Evolutionary conservation across 306 rosid genomes (phyloP), one percentile per base, ranked within the genome.

Genomic region (Geum urbanum): DNA sequence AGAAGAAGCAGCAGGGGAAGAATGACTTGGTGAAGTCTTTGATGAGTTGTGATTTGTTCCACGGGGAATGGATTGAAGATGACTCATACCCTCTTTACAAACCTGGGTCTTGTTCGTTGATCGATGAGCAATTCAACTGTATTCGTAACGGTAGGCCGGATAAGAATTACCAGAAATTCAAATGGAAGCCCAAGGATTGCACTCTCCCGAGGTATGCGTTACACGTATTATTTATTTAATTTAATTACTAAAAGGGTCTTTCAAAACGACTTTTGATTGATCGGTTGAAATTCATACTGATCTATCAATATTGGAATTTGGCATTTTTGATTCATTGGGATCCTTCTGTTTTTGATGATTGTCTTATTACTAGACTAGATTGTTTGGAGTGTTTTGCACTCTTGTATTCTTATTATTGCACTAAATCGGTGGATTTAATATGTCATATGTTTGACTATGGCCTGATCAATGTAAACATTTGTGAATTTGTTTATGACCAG

Each of bases 161-260:
- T 76, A 81, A 78, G 53, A 80, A 77, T 10, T 83, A 76, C 76
- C 95, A 77, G 78, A 88, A 87, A 41, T 81, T 80, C 75, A 91
- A 84, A 78, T 94, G 99, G 99, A 89, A 87, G 77, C 99, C 99
- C 13, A 86, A 83, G 76, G 90, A 77, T 8, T 94, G 99, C 79
- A 71, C 9, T 72, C 84, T 94, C 12, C 99, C 99, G 20, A 91
- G 99, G 98, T 92, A 74, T 43, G 77, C 14, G 18, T 52, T 32
- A 27, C 8, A 8, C 10, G 5, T 54, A 8, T 20, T 18, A 19
- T 2, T 56, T 44, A 41, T 41, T 41, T 56, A 27, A 9, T 40
- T 50, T 10, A 16, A 50, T 62, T 59, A 3, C 35, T 19, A 0
- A 40, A 20, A 53, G 10, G 19, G 12, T 9, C 27, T 5, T 19